Evolutionary conservation across 1,284 basidiomycete genomes (phyloP).

Genomic region (Ganoderma meredithae): DNA sequence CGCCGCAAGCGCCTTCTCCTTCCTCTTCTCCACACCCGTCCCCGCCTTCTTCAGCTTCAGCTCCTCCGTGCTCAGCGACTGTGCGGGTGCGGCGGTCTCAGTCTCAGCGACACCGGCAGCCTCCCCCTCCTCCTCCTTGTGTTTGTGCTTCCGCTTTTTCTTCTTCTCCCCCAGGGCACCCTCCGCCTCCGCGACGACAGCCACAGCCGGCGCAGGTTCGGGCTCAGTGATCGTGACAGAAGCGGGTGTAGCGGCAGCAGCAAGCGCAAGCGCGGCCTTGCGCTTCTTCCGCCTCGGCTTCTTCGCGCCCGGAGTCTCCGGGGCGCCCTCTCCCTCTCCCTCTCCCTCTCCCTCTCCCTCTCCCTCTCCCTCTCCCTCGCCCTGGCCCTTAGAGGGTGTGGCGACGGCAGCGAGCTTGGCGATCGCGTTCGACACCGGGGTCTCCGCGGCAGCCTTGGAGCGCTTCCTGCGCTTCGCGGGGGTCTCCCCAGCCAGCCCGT

Average conservation of each 20-base stretch:
- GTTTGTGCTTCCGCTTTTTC: slow-evolving; percentile 36
- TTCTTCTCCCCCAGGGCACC: slow-evolving; percentile 27
- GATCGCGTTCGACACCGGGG: slow-evolving; percentile 37
- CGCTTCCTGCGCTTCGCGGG: slow-evolving; percentile 36
- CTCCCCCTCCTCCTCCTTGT: slow-evolving; percentile 15
- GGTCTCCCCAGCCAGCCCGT: slow-evolving; percentile 31
- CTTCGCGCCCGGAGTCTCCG: slow-evolving; percentile 25
- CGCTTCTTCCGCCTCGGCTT: slow-evolving; percentile 58
- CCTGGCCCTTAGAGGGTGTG: slow-evolving; percentile 11
- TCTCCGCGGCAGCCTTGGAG: slow-evolving; percentile 33
- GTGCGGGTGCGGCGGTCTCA: background rate
- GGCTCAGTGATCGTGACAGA: background rate
- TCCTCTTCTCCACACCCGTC: slow-evolving; percentile 56
- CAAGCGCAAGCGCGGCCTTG: slow-evolving; percentile 47
- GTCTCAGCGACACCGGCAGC: slow-evolving; percentile 8
- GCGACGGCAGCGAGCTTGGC: slow-evolving; percentile 34
- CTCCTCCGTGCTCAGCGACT: slow-evolving; percentile 33
- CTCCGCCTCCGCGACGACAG: slow-evolving; percentile 13
- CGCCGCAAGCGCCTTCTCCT: slow-evolving; percentile 55
- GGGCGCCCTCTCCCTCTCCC: slow-evolving; percentile 12
- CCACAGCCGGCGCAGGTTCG: slow-evolving; percentile 11
- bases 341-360: slow-evolving; percentile 14
- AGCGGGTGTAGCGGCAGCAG: background rate
- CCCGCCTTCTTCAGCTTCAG: slow-evolving; percentile 62
- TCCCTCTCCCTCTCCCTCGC: slow-evolving; percentile 15